A percentile compares a stretch with the other conserved stretches of the same genome.
Evolutionary conservation across 805 yeast genomes (phyloP).

Genomic region (Pichia thaimueangensis): DNA sequence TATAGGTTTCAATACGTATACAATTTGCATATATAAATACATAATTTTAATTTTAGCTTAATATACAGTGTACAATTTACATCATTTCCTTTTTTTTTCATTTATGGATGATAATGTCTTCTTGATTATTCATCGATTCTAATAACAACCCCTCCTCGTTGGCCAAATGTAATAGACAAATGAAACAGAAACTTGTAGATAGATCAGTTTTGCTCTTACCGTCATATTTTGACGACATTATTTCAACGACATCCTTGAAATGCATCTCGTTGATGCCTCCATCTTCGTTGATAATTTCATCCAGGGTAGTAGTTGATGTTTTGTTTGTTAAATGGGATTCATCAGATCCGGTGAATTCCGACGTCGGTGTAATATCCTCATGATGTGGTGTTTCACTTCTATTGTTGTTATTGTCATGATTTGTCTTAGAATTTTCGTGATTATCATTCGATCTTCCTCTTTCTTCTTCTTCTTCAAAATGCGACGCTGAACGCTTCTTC

Average conservation of each 20-base stretch:
- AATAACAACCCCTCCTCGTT: slow-evolving; percentile 42
- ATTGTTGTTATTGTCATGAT: neutral
- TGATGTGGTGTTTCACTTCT: neutral
- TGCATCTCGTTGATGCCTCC: slow-evolving; percentile 14
- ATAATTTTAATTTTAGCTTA: no score
- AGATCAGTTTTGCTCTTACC: slow-evolving; percentile 35
- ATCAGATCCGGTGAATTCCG: neutral
- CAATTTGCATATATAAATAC: no score
- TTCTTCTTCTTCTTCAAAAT: slow-evolving; percentile 20
- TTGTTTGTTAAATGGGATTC: neutral
- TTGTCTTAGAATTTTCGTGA: neutral
- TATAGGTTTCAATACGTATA: no score
- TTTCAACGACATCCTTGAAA: slow-evolving; percentile 32
- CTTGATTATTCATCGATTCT: slow-evolving; percentile 29
- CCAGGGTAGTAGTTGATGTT: neutral
- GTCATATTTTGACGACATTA: slow-evolving; percentile 32
- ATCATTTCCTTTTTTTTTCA: slow-evolving; percentile 4
- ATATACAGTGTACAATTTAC: no score
- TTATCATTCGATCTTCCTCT: no score
- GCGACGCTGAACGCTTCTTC: slow-evolving; percentile 28
- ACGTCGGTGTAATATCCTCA: neutral
- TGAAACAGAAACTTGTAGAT: slow-evolving; percentile 46
- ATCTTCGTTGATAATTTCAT: slow-evolving; percentile 1
- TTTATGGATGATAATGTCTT: slow-evolving; percentile 31
- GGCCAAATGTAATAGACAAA: slow-evolving; percentile 43